Evolutionary conservation across 2,329 filamentous ascomycete genomes (phyloP).

Genomic region (Cordyceps farinosa): DNA sequence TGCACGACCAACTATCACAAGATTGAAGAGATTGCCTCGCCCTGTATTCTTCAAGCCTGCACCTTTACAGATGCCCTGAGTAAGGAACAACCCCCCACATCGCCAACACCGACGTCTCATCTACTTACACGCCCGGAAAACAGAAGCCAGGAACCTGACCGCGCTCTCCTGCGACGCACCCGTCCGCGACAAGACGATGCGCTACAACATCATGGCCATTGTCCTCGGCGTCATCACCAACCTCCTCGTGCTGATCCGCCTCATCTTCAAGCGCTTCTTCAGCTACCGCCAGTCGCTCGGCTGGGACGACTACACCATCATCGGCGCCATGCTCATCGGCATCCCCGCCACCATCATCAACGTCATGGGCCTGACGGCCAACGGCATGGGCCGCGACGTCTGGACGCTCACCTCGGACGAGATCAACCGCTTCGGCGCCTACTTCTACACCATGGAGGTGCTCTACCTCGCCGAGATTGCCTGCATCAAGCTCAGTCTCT

Average conservation of each 20-base stretch:
- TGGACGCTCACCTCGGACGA: constrained; percentile 43
- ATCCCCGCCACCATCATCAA: constrained; percentile 32
- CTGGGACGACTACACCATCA: constrained; percentile 38
- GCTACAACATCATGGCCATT: constrained; percentile 34
- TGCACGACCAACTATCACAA: constrained; percentile 15
- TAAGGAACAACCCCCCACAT: constrained; percentile 15
- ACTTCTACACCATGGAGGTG: constrained; percentile 41
- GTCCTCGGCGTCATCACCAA: constrained; percentile 35
- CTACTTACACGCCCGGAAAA: background rate
- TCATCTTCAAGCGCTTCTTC: constrained; percentile 35
- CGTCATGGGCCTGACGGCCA: constrained; percentile 29
- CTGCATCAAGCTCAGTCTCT: constrained; percentile 48
- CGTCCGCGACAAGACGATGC: constrained; percentile 30
- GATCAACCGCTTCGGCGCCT: constrained; percentile 42
- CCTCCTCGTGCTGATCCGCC: constrained; percentile 41
- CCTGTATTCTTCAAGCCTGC: constrained; percentile 25
- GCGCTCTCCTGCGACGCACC: constrained; percentile 28
- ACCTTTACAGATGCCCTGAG: constrained; percentile 25
- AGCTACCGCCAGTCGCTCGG: constrained; percentile 34
- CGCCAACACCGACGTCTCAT: too few species aligned
- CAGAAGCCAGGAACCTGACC: constrained; percentile 23
- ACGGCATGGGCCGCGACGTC: constrained; percentile 50
- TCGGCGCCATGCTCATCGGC: constrained; percentile 27
- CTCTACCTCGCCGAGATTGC: constrained; percentile 46
- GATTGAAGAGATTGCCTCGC: constrained; percentile 23